These are phyloP conservation scores for Aureobasidium lini DNA, from an alignment of 2,329 filamentous ascomycete species.

Conservation along the genomic window DNA sequence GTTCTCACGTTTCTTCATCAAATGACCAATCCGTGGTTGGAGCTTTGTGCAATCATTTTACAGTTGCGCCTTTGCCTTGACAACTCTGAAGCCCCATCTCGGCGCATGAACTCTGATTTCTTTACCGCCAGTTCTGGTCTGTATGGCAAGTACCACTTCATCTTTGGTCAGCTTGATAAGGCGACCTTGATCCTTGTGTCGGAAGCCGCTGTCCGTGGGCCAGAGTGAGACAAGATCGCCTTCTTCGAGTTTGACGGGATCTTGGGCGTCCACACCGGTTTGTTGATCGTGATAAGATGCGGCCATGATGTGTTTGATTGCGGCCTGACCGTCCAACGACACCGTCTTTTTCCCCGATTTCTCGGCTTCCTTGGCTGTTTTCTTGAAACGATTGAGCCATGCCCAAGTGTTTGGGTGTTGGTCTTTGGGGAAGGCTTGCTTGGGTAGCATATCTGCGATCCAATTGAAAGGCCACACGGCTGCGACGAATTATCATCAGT, in stretches of 20 bases:
- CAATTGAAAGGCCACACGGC: conserved; percentile 52
- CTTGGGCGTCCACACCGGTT: conserved; percentile 39
- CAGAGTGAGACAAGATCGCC: conserved; percentile 52
- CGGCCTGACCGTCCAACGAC: conserved; percentile 48
- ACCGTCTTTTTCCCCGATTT: conserved; percentile 32
- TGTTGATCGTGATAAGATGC: conserved; percentile 42
- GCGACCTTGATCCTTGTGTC: conserved; percentile 50
- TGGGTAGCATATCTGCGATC: conserved; percentile 51
- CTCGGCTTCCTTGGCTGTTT: conserved; percentile 38
- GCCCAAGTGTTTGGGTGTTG: conserved; percentile 54
- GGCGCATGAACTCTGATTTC: conserved; percentile 54
- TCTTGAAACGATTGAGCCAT: conserved; percentile 57
- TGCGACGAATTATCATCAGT: neutral
- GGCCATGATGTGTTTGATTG: conserved; percentile 40
- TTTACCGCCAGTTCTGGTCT: conserved; percentile 30
- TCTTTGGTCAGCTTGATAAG: conserved; percentile 45
- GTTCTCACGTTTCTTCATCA: neutral
- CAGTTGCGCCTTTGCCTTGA: conserved; percentile 27
- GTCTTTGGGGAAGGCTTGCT: conserved; percentile 43
- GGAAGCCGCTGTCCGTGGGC: conserved; percentile 55
- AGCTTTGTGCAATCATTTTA: neutral
- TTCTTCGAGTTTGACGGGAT: conserved; percentile 46
- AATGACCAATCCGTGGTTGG: neutral
- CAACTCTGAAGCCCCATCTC: conserved; percentile 50
- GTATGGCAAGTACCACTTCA: conserved; percentile 53